Percentiles rank a stretch among this genome's conserved stretches.
phyloP scores from a whole-genome alignment of 257 asterid species.

The Ballota nigra region DNA sequence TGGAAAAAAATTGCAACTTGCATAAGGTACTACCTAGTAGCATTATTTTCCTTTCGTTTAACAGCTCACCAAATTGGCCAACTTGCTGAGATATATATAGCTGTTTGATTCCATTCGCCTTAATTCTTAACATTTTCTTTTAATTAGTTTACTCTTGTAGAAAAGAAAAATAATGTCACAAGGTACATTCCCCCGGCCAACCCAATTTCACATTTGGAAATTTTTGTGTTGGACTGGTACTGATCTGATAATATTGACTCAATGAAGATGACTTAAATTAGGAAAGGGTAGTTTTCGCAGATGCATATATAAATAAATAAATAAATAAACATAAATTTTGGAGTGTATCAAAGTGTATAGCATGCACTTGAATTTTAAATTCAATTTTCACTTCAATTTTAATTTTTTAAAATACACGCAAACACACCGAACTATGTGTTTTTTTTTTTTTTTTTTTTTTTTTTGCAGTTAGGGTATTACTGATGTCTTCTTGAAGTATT shows the following conservation, averaged over 20 bases:
- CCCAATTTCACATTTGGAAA: not conserved
- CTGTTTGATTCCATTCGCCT: slow-evolving; percentile 36
- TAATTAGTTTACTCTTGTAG: not conserved
- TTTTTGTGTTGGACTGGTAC: not conserved
- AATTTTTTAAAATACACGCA: too few species aligned
- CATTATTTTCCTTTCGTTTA: slow-evolving; percentile 2
- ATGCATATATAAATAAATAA: not conserved
- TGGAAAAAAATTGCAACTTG: slow-evolving; percentile 26
- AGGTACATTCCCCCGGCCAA: slow-evolving; percentile 15
- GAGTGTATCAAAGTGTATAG: too few species aligned
- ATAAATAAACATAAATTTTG: too few species aligned
- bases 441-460: too few species aligned
- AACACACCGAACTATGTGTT: too few species aligned
- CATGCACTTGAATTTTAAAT: too few species aligned
- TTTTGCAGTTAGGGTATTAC: too few species aligned
- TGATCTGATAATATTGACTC: not conserved
- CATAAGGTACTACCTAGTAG: not conserved
- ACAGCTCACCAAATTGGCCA: slow-evolving; percentile 34
- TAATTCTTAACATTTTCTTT: not conserved
- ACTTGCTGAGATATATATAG: slow-evolving; percentile 24
- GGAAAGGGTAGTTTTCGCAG: not conserved
- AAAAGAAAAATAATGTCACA: not conserved
- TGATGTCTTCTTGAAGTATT: too few species aligned
- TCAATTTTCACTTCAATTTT: too few species aligned
- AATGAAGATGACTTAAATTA: not conserved